Evolutionary conservation across 1,139 yeast species (phyloP).

Genomic region (Hyphopichia wangnamkhiaoensis): DNA sequence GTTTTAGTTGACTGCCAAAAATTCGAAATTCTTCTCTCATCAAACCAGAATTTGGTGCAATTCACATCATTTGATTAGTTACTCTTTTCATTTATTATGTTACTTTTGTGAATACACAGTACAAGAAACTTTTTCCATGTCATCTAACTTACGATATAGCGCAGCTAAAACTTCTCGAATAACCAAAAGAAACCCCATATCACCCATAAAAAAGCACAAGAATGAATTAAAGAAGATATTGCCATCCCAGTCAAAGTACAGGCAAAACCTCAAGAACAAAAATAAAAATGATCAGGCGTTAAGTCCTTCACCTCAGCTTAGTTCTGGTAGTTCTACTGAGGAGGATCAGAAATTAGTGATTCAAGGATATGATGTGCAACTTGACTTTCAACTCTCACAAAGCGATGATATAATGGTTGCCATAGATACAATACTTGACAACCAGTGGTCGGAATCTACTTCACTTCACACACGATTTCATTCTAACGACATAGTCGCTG

Average conservation of each 20-base stretch:
- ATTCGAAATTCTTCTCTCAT: too few species aligned
- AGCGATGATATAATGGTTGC: conserved; percentile 36
- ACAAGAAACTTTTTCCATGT: too few species aligned
- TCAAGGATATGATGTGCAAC: conserved; percentile 38
- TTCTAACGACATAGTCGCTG: conserved; percentile 13
- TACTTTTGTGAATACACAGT: too few species aligned
- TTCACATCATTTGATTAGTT: too few species aligned
- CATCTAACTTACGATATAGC: conserved; percentile 33
- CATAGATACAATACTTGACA: conserved; percentile 32
- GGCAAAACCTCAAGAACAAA: conserved; percentile 18
- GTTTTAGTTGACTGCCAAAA: too few species aligned
- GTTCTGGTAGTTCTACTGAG: conserved; percentile 7
- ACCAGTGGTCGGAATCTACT: conserved; percentile 43
- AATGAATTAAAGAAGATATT: conserved; percentile 24
- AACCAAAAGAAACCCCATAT: conserved; percentile 20
- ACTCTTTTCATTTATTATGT: too few species aligned
- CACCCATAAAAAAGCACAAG: conserved; percentile 26
- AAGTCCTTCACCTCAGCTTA: neutral
- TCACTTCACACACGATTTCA: conserved; percentile 24
- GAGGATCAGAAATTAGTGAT: conserved; percentile 17
- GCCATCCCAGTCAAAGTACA: conserved; percentile 28
- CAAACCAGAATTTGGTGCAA: too few species aligned
- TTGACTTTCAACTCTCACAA: conserved; percentile 39
- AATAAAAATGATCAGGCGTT: neutral
- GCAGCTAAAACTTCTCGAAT: conserved; percentile 46